Conservation (phyloP, 345 rosid genomes). For the Camelina sativa region DNA sequence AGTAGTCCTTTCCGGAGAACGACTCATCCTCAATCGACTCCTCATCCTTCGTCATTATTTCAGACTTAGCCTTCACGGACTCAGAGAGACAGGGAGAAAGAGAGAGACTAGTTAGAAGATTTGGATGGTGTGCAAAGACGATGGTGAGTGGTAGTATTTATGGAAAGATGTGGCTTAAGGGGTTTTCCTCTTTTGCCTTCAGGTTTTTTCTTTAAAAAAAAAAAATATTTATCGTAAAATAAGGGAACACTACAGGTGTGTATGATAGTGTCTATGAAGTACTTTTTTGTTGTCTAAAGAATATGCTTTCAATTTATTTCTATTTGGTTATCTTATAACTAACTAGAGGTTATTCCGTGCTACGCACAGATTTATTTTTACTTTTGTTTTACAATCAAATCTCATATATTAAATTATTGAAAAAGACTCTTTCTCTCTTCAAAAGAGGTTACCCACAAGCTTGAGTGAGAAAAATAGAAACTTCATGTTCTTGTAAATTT, state of each 20-base stretch:
- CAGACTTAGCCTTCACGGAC: conserved; percentile 4
- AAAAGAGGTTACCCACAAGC: no score
- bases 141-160: conserved; percentile 41
- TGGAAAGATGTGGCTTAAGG: conserved; percentile 23
- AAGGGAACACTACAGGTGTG: not conserved
- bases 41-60: conserved; percentile 48
- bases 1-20: conserved; percentile 67
- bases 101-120: not conserved
- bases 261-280: conserved; percentile 4
- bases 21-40: conserved; percentile 55
- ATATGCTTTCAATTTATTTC: conserved; percentile 14
- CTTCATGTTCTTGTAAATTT: no score
- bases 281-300: conserved; percentile 14
- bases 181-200: conserved; percentile 29
- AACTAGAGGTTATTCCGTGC: no score
- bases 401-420: no score
- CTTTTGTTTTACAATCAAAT: no score
- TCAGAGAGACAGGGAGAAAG: conserved; percentile 20
- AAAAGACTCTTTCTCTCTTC: no score
- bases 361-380: no score
- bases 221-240: not conserved
- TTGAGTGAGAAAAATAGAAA: no score
- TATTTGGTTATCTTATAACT: not conserved
- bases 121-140: conserved; percentile 24
- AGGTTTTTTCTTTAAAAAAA: not conserved